phyloP scores from a whole-genome alignment of 768 basidiomycete genomes.

The Suillus occidentalis region DNA sequence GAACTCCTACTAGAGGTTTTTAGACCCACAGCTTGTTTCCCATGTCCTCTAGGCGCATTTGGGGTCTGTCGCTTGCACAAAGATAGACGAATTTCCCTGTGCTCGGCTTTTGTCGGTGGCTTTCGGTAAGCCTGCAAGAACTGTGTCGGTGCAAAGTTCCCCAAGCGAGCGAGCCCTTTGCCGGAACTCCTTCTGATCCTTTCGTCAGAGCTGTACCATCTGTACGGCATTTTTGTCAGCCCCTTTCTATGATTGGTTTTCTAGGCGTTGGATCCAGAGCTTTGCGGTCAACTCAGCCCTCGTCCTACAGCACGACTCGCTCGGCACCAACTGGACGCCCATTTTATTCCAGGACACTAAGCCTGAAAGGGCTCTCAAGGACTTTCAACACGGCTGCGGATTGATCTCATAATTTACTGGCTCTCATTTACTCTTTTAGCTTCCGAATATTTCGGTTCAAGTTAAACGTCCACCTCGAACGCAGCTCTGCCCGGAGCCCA shows the following conservation, averaged over 20 bases:
- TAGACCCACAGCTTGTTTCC: background rate
- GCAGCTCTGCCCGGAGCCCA: background rate
- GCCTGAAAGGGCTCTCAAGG: background rate
- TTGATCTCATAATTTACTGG: background rate
- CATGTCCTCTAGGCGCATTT: constrained; percentile 1
- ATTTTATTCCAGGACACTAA: background rate
- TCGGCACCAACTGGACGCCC: background rate
- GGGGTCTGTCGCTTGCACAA: background rate
- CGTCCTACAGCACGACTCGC: background rate
- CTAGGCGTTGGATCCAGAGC: background rate
- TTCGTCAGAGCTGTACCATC: background rate
- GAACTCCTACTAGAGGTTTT: constrained; percentile 2
- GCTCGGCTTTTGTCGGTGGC: background rate
- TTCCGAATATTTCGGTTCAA: background rate
- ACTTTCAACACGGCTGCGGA: too few species aligned
- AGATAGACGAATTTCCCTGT: constrained; percentile 3
- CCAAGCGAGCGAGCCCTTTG: background rate
- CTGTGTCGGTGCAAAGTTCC: background rate
- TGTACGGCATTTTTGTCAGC: background rate
- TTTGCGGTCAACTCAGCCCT: background rate
- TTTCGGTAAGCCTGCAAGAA: background rate
- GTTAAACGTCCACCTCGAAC: background rate
- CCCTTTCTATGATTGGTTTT: background rate
- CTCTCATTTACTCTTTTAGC: background rate
- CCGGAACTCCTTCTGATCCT: constrained; percentile 6